Conservation (phyloP, 2,329 filamentous ascomycete genomes). For the Ophiobolus disseminans region DNA sequence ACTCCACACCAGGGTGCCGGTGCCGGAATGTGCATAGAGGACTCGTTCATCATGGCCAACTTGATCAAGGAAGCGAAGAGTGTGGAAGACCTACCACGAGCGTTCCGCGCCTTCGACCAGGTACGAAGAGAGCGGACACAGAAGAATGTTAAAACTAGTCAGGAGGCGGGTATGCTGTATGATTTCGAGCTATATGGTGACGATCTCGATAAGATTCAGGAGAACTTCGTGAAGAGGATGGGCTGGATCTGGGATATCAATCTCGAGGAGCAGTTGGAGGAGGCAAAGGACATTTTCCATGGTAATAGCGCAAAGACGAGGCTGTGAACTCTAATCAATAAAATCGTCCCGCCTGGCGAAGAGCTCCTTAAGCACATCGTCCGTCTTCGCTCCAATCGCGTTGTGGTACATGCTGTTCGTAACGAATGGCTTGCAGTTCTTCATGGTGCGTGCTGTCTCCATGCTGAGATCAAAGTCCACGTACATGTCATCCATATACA, state of each 20-base stretch:
- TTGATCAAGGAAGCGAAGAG: constrained; percentile 37
- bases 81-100: constrained; percentile 42
- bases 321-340: constrained; percentile 55
- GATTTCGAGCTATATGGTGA: constrained; percentile 50
- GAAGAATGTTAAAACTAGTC: constrained; percentile 37
- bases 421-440: constrained; percentile 78
- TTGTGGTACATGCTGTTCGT: constrained; percentile 91
- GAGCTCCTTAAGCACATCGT: constrained; percentile 77
- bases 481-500: constrained; percentile 90
- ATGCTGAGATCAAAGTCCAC: constrained; percentile 78
- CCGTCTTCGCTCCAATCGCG: constrained; percentile 73
- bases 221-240: constrained; percentile 42
- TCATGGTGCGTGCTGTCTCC: constrained; percentile 77
- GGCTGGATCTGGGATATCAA: constrained; percentile 53
- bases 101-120: constrained; percentile 39
- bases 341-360: constrained; percentile 78
- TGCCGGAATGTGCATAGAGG: constrained; percentile 64
- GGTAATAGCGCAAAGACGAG: constrained; percentile 15
- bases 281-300: constrained; percentile 38
- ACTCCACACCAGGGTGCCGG: constrained; percentile 64
- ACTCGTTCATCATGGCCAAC: constrained; percentile 50
- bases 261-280: constrained; percentile 42
- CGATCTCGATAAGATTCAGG: constrained; percentile 48
- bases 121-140: constrained; percentile 38
- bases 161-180: constrained; percentile 47